These are phyloP conservation scores for Talaromyces rugulosus DNA, from an alignment of 2,329 filamentous ascomycete species.

Conservation along the genomic window DNA sequence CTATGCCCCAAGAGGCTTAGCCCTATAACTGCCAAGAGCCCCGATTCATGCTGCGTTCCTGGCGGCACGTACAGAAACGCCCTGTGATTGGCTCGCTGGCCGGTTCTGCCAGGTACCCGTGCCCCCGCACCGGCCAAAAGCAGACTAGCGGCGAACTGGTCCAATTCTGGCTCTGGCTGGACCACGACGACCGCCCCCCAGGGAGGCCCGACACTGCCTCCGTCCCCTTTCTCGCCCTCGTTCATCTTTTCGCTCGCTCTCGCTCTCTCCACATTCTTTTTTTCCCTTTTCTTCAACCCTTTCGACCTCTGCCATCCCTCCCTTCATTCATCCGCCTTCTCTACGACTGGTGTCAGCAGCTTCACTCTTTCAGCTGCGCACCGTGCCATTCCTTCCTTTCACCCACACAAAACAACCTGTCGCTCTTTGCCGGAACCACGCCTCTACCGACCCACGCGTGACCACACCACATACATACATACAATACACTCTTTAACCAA, in stretches of 20 bases:
- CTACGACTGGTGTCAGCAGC: slow-evolving; percentile 48
- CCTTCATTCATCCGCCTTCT: slow-evolving; percentile 6
- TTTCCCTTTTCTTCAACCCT: slow-evolving; percentile 3
- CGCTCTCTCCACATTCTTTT: slow-evolving; percentile 14
- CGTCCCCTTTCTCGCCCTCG: slow-evolving; percentile 22
- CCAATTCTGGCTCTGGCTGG: not conserved
- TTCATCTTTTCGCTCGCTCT: slow-evolving; percentile 24
- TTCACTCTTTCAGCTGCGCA: slow-evolving; percentile 63
- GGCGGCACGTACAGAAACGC: not conserved
- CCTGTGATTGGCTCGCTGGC: not conserved
- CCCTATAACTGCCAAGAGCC: not conserved
- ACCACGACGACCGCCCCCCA: not conserved
- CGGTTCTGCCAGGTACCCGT: not conserved
- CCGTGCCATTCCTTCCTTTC: slow-evolving; percentile 48
- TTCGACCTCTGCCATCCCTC: slow-evolving; percentile 1
- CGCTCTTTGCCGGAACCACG: slow-evolving; percentile 14
- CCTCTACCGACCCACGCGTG: slow-evolving; percentile 11
- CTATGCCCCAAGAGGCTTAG: not conserved
- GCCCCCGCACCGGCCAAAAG: not conserved
- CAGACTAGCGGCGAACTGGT: not conserved
- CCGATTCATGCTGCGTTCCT: not conserved
- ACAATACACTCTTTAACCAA: slow-evolving; percentile 9
- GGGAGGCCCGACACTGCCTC: not conserved
- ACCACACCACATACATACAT: slow-evolving; percentile 15
- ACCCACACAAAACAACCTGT: slow-evolving; percentile 8